Base-by-base conservation (phyloP, 2,329 filamentous ascomycete species). In the Cladobotryum protrusum region DNA sequence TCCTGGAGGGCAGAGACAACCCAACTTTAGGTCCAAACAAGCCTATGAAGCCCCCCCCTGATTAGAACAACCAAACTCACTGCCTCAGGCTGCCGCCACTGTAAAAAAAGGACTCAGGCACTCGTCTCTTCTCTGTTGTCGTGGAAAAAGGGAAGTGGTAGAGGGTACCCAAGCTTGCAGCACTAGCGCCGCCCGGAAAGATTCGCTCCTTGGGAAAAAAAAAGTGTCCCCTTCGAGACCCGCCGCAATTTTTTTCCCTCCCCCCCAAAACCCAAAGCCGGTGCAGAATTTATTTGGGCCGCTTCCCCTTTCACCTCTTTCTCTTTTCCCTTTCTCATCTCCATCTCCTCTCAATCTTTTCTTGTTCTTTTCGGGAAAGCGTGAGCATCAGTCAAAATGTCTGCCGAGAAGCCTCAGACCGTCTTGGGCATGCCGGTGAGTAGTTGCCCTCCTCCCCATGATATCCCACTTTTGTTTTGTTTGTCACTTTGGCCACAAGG, bases 351-450 rank as follows among this genome's bases (percentile, higher is more conserved):
- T 83, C 79, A 76, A 67, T 79, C 70, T 70, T 78, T 79, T 74
- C 65, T 70, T 67, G 69, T 29, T 66, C 60, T 68, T 60, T 67
- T 68, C 63, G 67, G 67, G 67, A 67, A 68, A 65, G 59, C 56
- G 53, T 60, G 59, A 63, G 54, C 61, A 68, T 62, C 64, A 65
- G 67, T 66, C 72, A 79, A 68, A 64, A 82, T 82, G 78, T 72
- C 77, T 69, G 59, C 66, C 62, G 71, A 73, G 63, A 71, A 79
- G 57, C 72, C 79, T 65, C 71, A 75, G 60, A 78, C 73, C 69
- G 74, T 85, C 64, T 64, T 83, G 77, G 82, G 82, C 78, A 83
- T 85, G 78, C 79, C 79, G 70, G 81, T 85, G 77, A 77, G 79
- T 76, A 33, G 19, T 44, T 62, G 63, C 57, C 58, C 64, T 62